A percentile compares a stretch with the other conserved stretches of the same genome.
These are phyloP conservation scores for Mucor irregularis DNA, from an alignment of 371 early-diverging fungal species.

Conservation along the genomic window DNA sequence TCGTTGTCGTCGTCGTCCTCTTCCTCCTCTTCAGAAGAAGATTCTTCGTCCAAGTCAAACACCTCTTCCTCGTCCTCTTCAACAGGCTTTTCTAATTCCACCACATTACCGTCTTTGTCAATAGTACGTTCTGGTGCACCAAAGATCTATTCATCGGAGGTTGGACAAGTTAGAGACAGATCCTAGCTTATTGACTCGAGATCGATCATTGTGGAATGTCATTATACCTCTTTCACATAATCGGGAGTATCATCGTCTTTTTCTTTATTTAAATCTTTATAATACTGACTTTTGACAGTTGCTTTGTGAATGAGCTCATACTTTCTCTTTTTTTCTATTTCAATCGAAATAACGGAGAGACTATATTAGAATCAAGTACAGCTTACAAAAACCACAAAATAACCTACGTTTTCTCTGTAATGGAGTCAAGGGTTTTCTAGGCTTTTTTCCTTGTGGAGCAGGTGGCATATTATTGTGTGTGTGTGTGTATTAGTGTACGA, in stretches of 20 bases:
- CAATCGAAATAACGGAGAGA: background rate
- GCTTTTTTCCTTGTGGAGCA: conserved; percentile 14
- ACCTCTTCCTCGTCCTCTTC: conserved; percentile 31
- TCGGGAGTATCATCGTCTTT: conserved; percentile 42
- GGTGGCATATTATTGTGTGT: conserved; percentile 17
- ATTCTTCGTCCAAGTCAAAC: conserved; percentile 32
- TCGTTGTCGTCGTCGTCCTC: conserved; percentile 28
- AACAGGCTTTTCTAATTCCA: conserved; percentile 38
- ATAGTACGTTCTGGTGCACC: conserved; percentile 52
- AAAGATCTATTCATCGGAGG: conserved; percentile 49
- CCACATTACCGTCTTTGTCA: conserved; percentile 59
- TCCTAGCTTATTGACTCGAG: background rate
- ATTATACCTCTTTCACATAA: conserved; percentile 53
- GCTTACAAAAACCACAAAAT: background rate
- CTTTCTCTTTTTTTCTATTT: conserved; percentile 55
- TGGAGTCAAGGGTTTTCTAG: conserved; percentile 27
- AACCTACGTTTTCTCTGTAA: conserved; percentile 28
- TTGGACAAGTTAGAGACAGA: background rate
- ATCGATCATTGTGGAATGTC: too few species aligned
- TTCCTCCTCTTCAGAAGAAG: conserved; percentile 37
- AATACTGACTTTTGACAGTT: conserved; percentile 60
- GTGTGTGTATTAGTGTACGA: background rate
- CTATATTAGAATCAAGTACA: background rate
- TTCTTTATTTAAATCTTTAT: conserved; percentile 47
- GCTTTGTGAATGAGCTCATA: conserved; percentile 63